phyloP scores from a whole-genome alignment of 2,329 filamentous ascomycete genomes.

The Didymella pinodella region DNA sequence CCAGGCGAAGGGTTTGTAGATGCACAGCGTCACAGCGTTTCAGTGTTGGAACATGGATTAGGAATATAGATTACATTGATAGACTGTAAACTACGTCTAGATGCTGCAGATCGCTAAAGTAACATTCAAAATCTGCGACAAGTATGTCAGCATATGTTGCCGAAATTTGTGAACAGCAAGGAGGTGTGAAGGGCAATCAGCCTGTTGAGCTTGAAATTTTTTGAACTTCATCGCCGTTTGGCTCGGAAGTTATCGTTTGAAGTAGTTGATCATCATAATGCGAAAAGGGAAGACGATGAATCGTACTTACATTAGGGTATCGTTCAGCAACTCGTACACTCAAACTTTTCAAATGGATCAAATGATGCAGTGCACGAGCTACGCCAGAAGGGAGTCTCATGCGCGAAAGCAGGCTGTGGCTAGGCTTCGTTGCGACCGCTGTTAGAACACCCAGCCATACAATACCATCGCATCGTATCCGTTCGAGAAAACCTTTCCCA shows the following conservation, averaged over 20 bases:
- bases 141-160: conserved; percentile 26
- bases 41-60: background rate
- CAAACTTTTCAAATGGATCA: background rate
- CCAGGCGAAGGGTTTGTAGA: conserved; percentile 60
- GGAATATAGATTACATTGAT: conserved; percentile 17
- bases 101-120: background rate
- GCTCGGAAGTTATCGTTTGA: conserved; percentile 49
- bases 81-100: conserved; percentile 25
- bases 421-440: background rate
- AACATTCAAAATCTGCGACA: conserved; percentile 8
- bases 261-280: conserved; percentile 45
- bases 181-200: conserved; percentile 50
- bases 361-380: background rate
- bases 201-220: conserved; percentile 64
- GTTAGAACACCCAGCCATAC: background rate
- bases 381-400: background rate
- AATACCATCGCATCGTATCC: background rate
- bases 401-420: background rate
- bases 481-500: background rate
- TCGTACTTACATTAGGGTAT: conserved; percentile 15
- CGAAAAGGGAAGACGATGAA: background rate
- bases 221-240: conserved; percentile 47
- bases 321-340: conserved; percentile 1
- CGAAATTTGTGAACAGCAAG: conserved; percentile 1
- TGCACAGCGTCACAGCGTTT: background rate